Evolutionary conservation across 2,329 filamentous ascomycete genomes (phyloP).

Genomic region (Nectriaceae sp.): DNA sequence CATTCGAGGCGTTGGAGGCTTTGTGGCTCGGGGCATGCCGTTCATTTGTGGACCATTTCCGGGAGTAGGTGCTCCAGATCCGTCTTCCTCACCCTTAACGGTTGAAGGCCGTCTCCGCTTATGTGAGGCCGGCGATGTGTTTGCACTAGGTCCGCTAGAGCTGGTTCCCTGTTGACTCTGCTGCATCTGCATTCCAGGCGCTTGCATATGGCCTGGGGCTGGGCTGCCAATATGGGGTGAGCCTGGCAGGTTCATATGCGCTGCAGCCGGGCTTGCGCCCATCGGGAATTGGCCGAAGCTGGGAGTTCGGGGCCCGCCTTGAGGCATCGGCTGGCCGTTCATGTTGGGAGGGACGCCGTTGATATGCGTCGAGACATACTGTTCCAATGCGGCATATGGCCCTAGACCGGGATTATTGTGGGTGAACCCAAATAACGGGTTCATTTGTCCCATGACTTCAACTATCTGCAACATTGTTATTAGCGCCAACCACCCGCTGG

Average conservation of each 20-base stretch:
- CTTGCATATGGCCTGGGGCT: constrained; percentile 62
- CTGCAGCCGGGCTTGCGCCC: constrained; percentile 59
- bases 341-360: constrained; percentile 39
- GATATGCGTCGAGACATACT: constrained; percentile 56
- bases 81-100: constrained; percentile 60
- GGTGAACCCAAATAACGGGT: constrained; percentile 60
- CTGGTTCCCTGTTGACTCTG: constrained; percentile 68
- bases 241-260: constrained; percentile 62
- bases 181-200: constrained; percentile 66
- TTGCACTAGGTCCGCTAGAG: constrained; percentile 67
- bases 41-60: constrained; percentile 49
- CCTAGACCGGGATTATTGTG: constrained; percentile 55
- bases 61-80: constrained; percentile 51
- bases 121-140: constrained; percentile 64
- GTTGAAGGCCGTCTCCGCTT: constrained; percentile 59
- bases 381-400: constrained; percentile 61
- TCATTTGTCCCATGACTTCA: constrained; percentile 69
- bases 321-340: constrained; percentile 53
- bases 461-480: constrained; percentile 49
- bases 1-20: constrained; percentile 60
- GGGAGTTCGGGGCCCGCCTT: constrained; percentile 51
- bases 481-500: constrained; percentile 23
- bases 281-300: constrained; percentile 60
- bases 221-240: constrained; percentile 64
- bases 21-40: constrained; percentile 53